Evolutionary conservation across 2,329 filamentous ascomycete genomes (phyloP).

Genomic region (Fusarium compactum): DNA sequence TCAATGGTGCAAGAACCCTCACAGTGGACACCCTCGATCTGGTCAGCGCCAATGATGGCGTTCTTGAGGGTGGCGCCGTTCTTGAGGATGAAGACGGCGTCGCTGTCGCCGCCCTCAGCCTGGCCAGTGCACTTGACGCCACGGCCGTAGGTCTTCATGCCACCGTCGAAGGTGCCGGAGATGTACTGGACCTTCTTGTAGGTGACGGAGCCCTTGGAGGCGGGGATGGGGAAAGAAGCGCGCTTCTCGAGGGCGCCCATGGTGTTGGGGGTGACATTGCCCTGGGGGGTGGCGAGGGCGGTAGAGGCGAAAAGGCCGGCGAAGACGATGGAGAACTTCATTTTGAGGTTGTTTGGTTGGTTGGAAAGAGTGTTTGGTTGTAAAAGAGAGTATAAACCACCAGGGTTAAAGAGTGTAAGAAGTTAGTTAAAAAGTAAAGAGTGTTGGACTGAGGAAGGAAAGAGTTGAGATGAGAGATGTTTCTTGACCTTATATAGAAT

Average conservation of each 20-base stretch:
- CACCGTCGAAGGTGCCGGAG: slow-evolving; percentile 36
- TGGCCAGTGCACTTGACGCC: slow-evolving; percentile 42
- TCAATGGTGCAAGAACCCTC: slow-evolving; percentile 42
- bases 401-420: slow-evolving; percentile 41
- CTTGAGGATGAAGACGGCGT: slow-evolving; percentile 43
- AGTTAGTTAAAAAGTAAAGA: slow-evolving; percentile 23
- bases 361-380: neutral
- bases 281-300: slow-evolving; percentile 40
- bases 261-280: slow-evolving; percentile 43
- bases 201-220: slow-evolving; percentile 46
- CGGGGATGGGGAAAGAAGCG: slow-evolving; percentile 41
- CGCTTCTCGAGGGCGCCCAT: slow-evolving; percentile 45
- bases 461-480: neutral
- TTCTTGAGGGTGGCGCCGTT: slow-evolving; percentile 43
- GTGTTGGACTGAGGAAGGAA: slow-evolving; percentile 14
- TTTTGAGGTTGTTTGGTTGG: slow-evolving; percentile 23
- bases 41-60: slow-evolving; percentile 40
- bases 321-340: slow-evolving; percentile 45
- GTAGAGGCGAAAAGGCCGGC: slow-evolving; percentile 41
- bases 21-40: slow-evolving; percentile 43
- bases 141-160: slow-evolving; percentile 43
- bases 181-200: slow-evolving; percentile 36
- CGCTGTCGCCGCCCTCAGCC: slow-evolving; percentile 29
- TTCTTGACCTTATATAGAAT: slow-evolving; percentile 13
- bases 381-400: slow-evolving; percentile 43